Conservation (phyloP, 73 alveolate species). For the Paramecium pentaurelia region DNA sequence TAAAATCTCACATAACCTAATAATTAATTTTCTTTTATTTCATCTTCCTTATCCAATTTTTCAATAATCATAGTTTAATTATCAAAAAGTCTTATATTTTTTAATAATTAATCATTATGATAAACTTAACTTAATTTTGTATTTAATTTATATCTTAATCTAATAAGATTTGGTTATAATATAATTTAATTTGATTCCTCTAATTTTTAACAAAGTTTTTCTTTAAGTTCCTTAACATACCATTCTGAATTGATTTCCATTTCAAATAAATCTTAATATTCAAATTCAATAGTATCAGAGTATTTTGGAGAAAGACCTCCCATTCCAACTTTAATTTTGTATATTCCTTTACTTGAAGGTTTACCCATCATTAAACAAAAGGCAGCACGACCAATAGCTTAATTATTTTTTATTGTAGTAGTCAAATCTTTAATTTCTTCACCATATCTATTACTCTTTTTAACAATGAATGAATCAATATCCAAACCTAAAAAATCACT, state of each 20-base stretch:
- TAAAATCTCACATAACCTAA: conserved; percentile 5
- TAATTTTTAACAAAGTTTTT: background rate
- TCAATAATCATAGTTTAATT: background rate
- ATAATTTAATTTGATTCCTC: background rate
- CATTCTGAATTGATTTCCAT: conserved; percentile 9
- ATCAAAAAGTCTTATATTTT: background rate
- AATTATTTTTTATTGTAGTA: background rate
- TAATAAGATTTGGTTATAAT: background rate
- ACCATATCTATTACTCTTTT: background rate
- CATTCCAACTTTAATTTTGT: background rate
- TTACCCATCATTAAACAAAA: conserved; percentile 19
- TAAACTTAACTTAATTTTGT: conserved; percentile 4
- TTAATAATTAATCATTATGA: background rate
- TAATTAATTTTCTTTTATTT: background rate
- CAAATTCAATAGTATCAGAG: conserved; percentile 26
- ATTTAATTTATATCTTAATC: conserved; percentile 7
- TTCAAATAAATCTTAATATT: background rate
- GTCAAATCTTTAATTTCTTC: conserved; percentile 49
- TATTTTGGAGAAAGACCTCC: background rate
- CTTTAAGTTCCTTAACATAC: background rate
- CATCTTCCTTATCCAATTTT: background rate
- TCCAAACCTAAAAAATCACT: background rate
- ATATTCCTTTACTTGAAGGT: background rate
- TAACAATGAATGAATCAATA: conserved; percentile 38
- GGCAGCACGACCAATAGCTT: conserved; percentile 4